Base-by-base conservation (phyloP, 163 green algal species). In the Prototheca wickerhamii region DNA sequence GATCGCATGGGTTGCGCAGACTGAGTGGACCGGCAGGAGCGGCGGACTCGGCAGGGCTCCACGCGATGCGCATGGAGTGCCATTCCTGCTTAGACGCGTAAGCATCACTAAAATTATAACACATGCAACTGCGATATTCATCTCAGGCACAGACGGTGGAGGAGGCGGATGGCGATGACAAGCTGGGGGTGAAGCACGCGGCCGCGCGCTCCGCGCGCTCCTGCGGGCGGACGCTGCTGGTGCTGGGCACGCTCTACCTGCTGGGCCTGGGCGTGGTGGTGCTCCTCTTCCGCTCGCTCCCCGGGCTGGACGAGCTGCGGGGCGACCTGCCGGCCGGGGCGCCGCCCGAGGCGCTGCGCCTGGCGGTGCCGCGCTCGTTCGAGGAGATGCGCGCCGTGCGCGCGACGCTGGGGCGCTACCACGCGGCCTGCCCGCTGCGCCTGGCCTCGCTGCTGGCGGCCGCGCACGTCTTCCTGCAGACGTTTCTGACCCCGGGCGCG, bases 391-490 rank as follows among this genome's bases (percentile, higher is more conserved):
- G 61, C 0, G 43, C 15, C 15, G 74, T 72, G 44, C 50, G 65
- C 35, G 28, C 43, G 17, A 69, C 70, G 21, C 68, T 81, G 62
- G 63, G 67, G 51, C 59, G 65, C 56, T 79, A 79, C 43, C 67
- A 62, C 25, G 23, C 54, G 4, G 44, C 60, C 20, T 69, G 69
- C 28, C 50, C 61, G 21, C 55, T 63, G 35, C 66, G 64, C 37
- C 50, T 72, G 28, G 58, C 37, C n/a, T n/a, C 58, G 23, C 33
- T 81, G 30, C 58, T 81, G 23, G 32, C 50, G 12, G 57, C 60
- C 6, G 43, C 61, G 0, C 72, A 81, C 46, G 20, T 75, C 6
- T 78, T 81, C 37, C 54, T 81, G 54, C 74, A 81, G 68, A 58
- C 70, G 2, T 75, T 81, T 44, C 64, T 75, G 65, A 74, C 78